Evolutionary conservation across 2,329 filamentous ascomycete species (phyloP), one percentile per base, ranked within the genome.

Genomic region (Hymenoscyphus albidus): DNA sequence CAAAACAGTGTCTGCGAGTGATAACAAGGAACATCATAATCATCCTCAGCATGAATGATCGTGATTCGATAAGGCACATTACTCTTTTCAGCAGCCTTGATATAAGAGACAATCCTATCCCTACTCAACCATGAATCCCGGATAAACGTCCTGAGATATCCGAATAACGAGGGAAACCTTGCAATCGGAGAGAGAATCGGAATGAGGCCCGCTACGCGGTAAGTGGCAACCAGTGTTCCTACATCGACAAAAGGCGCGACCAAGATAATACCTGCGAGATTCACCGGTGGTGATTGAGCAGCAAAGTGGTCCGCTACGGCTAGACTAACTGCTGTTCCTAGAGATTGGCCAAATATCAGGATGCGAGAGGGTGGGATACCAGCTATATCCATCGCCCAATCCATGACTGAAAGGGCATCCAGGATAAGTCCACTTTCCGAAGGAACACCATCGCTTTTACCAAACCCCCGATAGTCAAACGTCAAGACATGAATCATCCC

Each of bases 401-500:
- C 83, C 3, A 95, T 80, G 2, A 91, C 79, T 0, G 91, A 81
- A 2, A 89, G 80, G n/a, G 88, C 91, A 74, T 97, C 93, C 3
- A 85, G 85, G 62, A 96, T 89, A 5, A 97, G 78, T 0, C 93
- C 93, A 42, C 82, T 78, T 78, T 97, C 93, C 0, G 87, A 88
- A 0, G 93, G 93, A 1, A 77, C 13, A 16, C 93, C 92, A 0
- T 87, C 91, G 13, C 90, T 94, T 42, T 85, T 82, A 0, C 92
- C 93, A 71, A 92, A 97, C 9, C 93, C 93, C 18, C 93, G 89
- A 77, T 97, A 97, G 79, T 97, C 92, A 72, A 97, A 87, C 44
- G 91, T 86, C 16, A 97, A 81, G 44, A 96, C 84, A 74, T 97
- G 93, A 61, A 93, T 85, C 61, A 83, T 80, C 0, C 80, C 87